phyloP scores from a whole-genome alignment of 1,284 basidiomycete genomes.

The Puccinia polysora region DNA sequence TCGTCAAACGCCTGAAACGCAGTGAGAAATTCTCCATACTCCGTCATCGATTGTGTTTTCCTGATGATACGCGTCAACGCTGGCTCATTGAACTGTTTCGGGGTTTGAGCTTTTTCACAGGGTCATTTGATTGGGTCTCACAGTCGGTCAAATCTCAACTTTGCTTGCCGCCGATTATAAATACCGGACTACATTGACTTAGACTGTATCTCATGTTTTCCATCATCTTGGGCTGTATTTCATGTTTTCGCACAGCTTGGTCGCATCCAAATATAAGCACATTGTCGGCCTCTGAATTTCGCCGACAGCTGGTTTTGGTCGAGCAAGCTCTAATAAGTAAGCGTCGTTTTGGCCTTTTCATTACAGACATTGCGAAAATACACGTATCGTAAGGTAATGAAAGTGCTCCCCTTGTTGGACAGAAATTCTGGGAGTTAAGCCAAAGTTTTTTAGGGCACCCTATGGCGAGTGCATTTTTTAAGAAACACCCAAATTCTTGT shows the following conservation, averaged over 20 bases:
- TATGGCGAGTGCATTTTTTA: constrained; percentile 26
- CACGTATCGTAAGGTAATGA: no score
- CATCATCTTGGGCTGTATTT: not conserved
- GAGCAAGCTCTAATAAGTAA: constrained; percentile 36
- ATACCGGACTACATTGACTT: not conserved
- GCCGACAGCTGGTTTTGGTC: constrained; percentile 26
- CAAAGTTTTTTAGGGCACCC: constrained; percentile 38
- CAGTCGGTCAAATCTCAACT: not conserved
- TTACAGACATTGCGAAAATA: no score
- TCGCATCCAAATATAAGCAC: constrained; percentile 34
- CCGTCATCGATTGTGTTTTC: not conserved
- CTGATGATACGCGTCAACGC: not conserved
- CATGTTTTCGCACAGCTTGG: constrained; percentile 15
- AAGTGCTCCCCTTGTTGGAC: not conserved
- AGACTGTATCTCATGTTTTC: no score
- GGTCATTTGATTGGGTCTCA: constrained; percentile 28
- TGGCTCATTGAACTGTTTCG: not conserved
- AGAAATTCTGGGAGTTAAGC: constrained; percentile 41
- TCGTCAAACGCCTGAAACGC: constrained; percentile 3
- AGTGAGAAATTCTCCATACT: constrained; percentile 8
- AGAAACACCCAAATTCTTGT: not conserved
- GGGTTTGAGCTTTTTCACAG: constrained; percentile 4
- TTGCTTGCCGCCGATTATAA: not conserved
- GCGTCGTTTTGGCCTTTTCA: not conserved
- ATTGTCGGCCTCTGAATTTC: constrained; percentile 15